Evolutionary conservation across 148 eudicot species (phyloP).

Genomic region (Chenopodium berlandieri): DNA sequence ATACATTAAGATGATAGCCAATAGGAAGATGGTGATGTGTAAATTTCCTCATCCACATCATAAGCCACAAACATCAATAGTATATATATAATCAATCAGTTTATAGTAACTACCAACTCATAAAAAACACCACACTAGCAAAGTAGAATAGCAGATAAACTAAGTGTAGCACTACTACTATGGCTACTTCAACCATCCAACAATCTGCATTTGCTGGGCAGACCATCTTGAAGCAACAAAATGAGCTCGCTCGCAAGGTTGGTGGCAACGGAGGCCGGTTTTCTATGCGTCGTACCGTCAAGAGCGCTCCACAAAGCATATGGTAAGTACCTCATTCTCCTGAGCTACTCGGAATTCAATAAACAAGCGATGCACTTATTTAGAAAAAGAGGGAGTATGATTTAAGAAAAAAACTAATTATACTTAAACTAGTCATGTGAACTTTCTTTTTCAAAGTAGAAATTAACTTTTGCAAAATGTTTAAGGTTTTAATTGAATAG

Average conservation of each 20-base stretch:
- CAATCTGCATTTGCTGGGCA: constrained; percentile 58
- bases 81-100: constrained; percentile 23
- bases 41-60: constrained; percentile 43
- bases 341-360: background rate
- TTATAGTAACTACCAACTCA: constrained; percentile 2
- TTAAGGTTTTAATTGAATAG: too few species aligned
- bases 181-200: constrained; percentile 56
- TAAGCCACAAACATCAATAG: constrained; percentile 17
- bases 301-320: constrained; percentile 62
- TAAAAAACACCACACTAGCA: background rate
- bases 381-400: too few species aligned
- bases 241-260: constrained; percentile 45
- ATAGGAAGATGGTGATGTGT: constrained; percentile 42
- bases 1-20: constrained; percentile 34
- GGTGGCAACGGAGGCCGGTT: constrained; percentile 48
- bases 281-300: constrained; percentile 62
- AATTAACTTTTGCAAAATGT: too few species aligned
- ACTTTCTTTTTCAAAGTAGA: too few species aligned
- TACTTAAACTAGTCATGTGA: too few species aligned
- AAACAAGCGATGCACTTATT: too few species aligned
- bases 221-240: constrained; percentile 45
- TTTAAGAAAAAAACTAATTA: too few species aligned
- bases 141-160: background rate
- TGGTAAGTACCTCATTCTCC: constrained; percentile 29
- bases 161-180: constrained; percentile 6